Base-by-base conservation (phyloP, 208 protist species). In the Angomonas deanei region DNA sequence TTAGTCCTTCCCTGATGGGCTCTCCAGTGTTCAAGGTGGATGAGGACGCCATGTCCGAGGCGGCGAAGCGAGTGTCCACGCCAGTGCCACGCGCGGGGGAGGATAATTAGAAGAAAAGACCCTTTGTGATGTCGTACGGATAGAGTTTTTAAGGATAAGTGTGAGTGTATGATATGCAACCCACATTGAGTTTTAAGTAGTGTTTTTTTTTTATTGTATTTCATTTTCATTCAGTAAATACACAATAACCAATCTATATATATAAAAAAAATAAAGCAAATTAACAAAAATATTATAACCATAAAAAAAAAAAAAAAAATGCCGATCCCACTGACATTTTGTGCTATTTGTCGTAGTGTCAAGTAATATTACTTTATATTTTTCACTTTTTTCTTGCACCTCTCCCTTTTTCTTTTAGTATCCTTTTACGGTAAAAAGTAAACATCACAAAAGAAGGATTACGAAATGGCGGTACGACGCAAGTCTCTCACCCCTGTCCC, bases 1-100 rank as follows among this genome's bases (percentile, higher is more conserved):
- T 74, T 28, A 79, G 76, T 15, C 70, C 74, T 19, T 78, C 70
- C 4, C 65, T 79, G 55, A 78, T 82, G 60, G 78, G 74, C 1
- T 84, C 84, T 23, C 83, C 82, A 2, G 66, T 88, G 17, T 81
- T 86, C 55, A 74, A 70, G 21, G 33, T 63, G 19, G 69, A 78
- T 4, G 42, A 50, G 17, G 42, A 50, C 17, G 15, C 17, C 39
- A 65, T 60, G 38, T 48, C 61, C 32, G 55, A 48, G 5, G 60
- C 50, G 36, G 42, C 31, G 13, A 33, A 42, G 1, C 26, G 63
- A n/a, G 64, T 2, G 28, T 34, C 23, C 4, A 49, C 66, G 32
- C 32, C 42, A 38, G 46, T 48, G 42, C 31, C 39, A 19, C 8
- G 38, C 23, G 67, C 59, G 57, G 0, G 1, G 46, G 54, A 23